Conservation (phyloP, 2,329 filamentous ascomycete species). For the Parascedosporium putredinis region DNA sequence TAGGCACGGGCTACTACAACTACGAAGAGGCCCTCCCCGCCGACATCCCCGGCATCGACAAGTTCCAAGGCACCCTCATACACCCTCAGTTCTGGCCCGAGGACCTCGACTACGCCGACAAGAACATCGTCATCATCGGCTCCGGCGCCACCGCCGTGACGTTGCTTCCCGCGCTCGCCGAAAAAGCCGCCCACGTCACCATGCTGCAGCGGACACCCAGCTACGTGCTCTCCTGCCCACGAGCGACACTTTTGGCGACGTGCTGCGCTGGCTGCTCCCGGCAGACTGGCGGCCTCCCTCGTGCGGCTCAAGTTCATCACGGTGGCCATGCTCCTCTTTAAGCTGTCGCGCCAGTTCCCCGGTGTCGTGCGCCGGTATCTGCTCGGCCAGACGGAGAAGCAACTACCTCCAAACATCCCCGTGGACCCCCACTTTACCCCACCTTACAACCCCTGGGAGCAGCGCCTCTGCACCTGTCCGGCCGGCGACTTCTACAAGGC, state of each 20-base stretch:
- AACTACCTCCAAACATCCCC: slow-evolving; percentile 42
- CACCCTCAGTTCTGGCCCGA: slow-evolving; percentile 73
- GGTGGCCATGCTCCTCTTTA: slow-evolving; percentile 25
- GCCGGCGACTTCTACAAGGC: slow-evolving; percentile 46
- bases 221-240: slow-evolving; percentile 51
- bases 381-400: slow-evolving; percentile 9
- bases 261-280: slow-evolving; percentile 35
- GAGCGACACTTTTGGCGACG: slow-evolving; percentile 22
- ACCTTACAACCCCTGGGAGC: slow-evolving; percentile 57
- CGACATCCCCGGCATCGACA: slow-evolving; percentile 55
- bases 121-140: slow-evolving; percentile 63
- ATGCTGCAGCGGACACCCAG: slow-evolving; percentile 73
- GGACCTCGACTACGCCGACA: slow-evolving; percentile 52
- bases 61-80: slow-evolving; percentile 52
- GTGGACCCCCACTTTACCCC: slow-evolving; percentile 55
- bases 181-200: slow-evolving; percentile 56
- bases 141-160: slow-evolving; percentile 74
- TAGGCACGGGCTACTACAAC: slow-evolving; percentile 60
- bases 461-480: slow-evolving; percentile 60
- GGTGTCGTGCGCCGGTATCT: too few relatives aligned
- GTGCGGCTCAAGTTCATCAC: slow-evolving; percentile 40
- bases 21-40: slow-evolving; percentile 53
- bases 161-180: slow-evolving; percentile 57
- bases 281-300: slow-evolving; percentile 32
- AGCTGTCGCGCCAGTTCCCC: too few relatives aligned